Evolutionary conservation across 2,329 filamentous ascomycete species (phyloP), one percentile per base, ranked within the genome.

Genomic region (Fusarium heterosporum): DNA sequence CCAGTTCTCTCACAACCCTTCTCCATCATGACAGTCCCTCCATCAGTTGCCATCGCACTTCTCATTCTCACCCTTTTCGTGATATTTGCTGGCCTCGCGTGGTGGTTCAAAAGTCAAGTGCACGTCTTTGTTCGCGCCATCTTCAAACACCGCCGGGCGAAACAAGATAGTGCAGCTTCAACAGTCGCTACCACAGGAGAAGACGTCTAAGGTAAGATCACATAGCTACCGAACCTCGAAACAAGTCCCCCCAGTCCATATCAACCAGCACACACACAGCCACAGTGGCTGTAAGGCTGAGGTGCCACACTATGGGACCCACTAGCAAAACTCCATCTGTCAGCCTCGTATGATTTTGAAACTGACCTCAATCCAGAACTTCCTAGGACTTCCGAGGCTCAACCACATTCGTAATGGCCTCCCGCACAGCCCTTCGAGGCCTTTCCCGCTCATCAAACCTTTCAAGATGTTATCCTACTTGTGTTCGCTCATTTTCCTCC

Each of bases 31-130:
- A 53, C 72, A 19, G 49, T 71, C 29, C 70, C 51, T 14, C 75
- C 77, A 11, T 70, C 75, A 6, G 66, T 64, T 25, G 61, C 58
- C 8, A 74, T 80, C 9, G 78, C 76, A 25, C 61, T 79, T 43
- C 51, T 78, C 6, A 40, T 80, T 26, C 54, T 80, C 12, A 60
- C 70, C 12, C 59, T 81, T 28, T 66, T 78, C 47, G 40, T 66
- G 8, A 51, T 78, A 29, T 56, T 78, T 40, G 72, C 60, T 17
- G 26, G 72, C 17, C 29, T 80, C 28, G 64, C 58, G 43, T 79
- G 72, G 69, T 73, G 73, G 40, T 66, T 74, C 59, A 75, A 75
- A 29, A 64, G 55, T 38, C 59, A 71, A 38, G 61, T 81, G 46
- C 65, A 72, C 40, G 60, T 52, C 25, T 80, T 79, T 58, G 72